Percentiles rank a stretch among this genome's conserved stretches.
Evolutionary conservation across 2,329 filamentous ascomycete species (phyloP).

Genomic region (Xylaria sp.): DNA sequence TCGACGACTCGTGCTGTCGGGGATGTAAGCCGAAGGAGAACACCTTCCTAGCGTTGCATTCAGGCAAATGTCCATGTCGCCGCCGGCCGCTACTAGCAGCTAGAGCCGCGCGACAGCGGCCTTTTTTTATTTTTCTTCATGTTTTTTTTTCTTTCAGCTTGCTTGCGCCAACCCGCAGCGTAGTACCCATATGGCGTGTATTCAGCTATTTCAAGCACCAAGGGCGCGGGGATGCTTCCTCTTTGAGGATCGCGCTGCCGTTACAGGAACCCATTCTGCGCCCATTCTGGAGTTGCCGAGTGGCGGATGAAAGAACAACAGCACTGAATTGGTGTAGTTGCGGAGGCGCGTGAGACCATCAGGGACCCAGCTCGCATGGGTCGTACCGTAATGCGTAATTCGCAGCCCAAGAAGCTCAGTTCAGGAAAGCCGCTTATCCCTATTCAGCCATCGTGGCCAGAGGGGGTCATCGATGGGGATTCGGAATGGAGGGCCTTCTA

Average conservation of each 20-base stretch:
- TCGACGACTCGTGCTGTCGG: constrained; percentile 28
- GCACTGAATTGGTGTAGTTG: constrained; percentile 7
- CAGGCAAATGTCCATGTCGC: constrained; percentile 4
- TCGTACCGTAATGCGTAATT: not conserved
- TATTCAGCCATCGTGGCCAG: constrained; percentile 31
- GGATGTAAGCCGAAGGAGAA: constrained; percentile 4
- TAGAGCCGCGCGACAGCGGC: constrained; percentile 18
- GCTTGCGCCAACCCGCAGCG: not conserved
- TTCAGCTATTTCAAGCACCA: constrained; percentile 31
- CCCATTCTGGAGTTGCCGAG: constrained; percentile 30
- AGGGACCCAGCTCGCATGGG: constrained; percentile 17
- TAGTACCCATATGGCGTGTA: not conserved
- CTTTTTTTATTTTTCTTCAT: not conserved
- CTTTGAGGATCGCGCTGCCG: constrained; percentile 25
- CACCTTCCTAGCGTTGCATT: not conserved
- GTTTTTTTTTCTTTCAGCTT: constrained; percentile 20
- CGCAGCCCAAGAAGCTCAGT: constrained; percentile 16
- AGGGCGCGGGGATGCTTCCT: constrained; percentile 30
- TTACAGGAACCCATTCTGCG: constrained; percentile 18
- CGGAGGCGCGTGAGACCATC: not conserved
- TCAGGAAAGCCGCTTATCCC: constrained; percentile 21
- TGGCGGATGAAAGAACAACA: constrained; percentile 18
- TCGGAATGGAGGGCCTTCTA: constrained; percentile 36
- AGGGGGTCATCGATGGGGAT: constrained; percentile 33
- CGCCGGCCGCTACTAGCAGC: constrained; percentile 12